These are phyloP conservation scores for Magnaporthiopsis poae DNA, from an alignment of 2,329 filamentous ascomycete species.

Conservation along the genomic window DNA sequence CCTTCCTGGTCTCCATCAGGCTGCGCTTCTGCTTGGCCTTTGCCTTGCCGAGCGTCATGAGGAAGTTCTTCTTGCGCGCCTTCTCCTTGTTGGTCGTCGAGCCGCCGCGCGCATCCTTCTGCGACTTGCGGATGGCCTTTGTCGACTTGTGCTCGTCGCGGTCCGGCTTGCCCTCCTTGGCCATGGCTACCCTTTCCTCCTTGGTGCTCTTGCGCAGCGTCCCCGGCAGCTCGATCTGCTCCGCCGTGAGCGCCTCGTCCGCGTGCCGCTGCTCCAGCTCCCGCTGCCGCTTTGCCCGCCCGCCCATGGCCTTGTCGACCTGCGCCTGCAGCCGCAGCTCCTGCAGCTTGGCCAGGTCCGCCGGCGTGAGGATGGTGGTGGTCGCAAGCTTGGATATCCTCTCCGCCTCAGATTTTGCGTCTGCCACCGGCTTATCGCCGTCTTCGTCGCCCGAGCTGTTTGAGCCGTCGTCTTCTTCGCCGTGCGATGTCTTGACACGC, in stretches of 20 bases:
- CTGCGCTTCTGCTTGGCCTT: constrained; percentile 92
- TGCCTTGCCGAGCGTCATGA: constrained; percentile 96
- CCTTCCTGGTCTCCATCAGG: constrained; percentile 72
- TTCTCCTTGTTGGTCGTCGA: constrained; percentile 97
- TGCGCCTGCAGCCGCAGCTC: constrained; percentile 70
- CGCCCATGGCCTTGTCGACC: constrained; percentile 53
- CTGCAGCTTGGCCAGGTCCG: constrained; percentile 86
- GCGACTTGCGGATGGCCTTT: constrained; percentile 71
- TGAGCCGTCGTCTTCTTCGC: constrained; percentile 12
- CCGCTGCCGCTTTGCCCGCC: constrained; percentile 27
- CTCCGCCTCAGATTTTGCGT: constrained; percentile 32
- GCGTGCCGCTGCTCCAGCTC: constrained; percentile 52
- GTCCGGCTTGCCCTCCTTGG: constrained; percentile 70
- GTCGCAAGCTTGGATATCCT: constrained; percentile 71
- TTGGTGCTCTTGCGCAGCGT: constrained; percentile 75
- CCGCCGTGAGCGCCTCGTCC: constrained; percentile 83
- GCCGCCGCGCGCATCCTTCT: constrained; percentile 84
- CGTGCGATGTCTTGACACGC: constrained; percentile 28
- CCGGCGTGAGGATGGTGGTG: constrained; percentile 85
- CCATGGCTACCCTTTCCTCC: constrained; percentile 77
- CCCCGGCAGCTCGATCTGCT: constrained; percentile 80
- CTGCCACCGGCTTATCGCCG: constrained; percentile 33
- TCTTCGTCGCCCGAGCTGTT: constrained; percentile 21
- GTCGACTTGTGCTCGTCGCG: constrained; percentile 76
- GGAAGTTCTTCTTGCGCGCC: constrained; percentile 90